A percentile compares a stretch with the other conserved stretches of the same genome.
phyloP scores from a whole-genome alignment of 129 eudicot species.

The Arctium lappa region DNA sequence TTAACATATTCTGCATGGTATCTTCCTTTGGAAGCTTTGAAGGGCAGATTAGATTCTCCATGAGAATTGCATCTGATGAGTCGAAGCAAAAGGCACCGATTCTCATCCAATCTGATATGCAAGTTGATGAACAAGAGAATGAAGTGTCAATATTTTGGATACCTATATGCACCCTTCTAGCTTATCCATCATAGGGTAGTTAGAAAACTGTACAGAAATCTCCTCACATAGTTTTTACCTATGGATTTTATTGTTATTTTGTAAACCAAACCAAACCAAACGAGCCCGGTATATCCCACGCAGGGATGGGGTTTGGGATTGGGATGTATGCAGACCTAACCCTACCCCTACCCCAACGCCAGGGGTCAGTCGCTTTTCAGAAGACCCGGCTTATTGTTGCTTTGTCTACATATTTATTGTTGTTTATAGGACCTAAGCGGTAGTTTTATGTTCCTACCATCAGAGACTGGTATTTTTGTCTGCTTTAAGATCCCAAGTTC shows the following conservation, averaged over 20 bases:
- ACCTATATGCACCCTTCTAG: neutral
- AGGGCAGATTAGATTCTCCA: slow-evolving; percentile 60
- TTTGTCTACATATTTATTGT: neutral
- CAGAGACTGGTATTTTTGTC: neutral
- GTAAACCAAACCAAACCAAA: neutral
- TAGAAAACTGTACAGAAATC: neutral
- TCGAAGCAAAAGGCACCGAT: slow-evolving; percentile 79
- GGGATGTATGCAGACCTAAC: neutral
- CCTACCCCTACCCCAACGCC: neutral
- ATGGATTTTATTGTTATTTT: neutral
- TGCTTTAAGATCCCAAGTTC: slow-evolving; percentile 7
- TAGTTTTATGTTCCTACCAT: neutral
- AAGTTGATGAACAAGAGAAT: neutral
- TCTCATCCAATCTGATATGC: slow-evolving; percentile 82
- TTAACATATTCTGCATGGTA: slow-evolving; percentile 50
- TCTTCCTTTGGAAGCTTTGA: slow-evolving; percentile 45
- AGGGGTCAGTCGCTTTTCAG: neutral
- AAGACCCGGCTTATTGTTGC: neutral
- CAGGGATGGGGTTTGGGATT: neutral
- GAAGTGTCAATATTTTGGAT: slow-evolving; percentile 3
- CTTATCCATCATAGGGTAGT: slow-evolving; percentile 13
- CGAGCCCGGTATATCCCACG: neutral
- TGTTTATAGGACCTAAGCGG: neutral
- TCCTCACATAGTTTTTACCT: neutral
- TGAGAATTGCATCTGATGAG: slow-evolving; percentile 69